Evolutionary conservation across 2,329 filamentous ascomycete genomes (phyloP).

Genomic region (Akanthomyces dipterigenus): DNA sequence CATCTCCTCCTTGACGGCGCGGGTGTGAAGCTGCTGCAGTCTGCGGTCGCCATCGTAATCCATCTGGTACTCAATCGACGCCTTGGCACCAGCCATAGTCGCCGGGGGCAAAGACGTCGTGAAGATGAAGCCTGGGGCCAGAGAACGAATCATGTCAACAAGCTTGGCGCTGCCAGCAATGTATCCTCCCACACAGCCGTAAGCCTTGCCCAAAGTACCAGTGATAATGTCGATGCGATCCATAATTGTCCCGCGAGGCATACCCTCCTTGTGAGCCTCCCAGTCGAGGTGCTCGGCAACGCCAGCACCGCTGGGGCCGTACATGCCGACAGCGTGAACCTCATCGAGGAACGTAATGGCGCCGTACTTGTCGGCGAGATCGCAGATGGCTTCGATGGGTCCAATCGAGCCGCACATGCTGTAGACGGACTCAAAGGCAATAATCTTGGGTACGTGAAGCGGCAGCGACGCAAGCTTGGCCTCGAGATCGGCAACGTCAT

Average conservation of each 20-base stretch:
- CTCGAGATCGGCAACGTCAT: slow-evolving; percentile 89
- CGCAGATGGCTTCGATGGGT: slow-evolving; percentile 91
- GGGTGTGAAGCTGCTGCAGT: slow-evolving; percentile 93
- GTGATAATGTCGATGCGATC: slow-evolving; percentile 98
- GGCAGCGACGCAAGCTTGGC: slow-evolving; percentile 85
- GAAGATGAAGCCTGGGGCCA: slow-evolving; percentile 97
- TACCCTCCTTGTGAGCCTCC: slow-evolving; percentile 71
- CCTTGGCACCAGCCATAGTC: slow-evolving; percentile 88
- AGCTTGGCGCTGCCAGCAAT: slow-evolving; percentile 84
- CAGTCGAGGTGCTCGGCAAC: slow-evolving; percentile 97
- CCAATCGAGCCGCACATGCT: slow-evolving; percentile 98
- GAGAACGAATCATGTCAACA: slow-evolving; percentile 86
- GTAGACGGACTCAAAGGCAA: slow-evolving; percentile 97
- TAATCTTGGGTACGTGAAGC: slow-evolving; percentile 85
- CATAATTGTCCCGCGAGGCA: slow-evolving; percentile 77
- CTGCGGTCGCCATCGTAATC: slow-evolving; percentile 76
- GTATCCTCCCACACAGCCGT: slow-evolving; percentile 95
- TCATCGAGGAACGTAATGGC: slow-evolving; percentile 97
- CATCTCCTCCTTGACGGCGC: slow-evolving; percentile 83
- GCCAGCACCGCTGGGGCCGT: slow-evolving; percentile 89
- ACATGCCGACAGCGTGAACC: slow-evolving; percentile 99
- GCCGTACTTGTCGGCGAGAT: slow-evolving; percentile 94
- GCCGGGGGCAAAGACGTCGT: slow-evolving; percentile 93
- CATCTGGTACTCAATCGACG: slow-evolving; percentile 92
- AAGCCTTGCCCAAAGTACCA: slow-evolving; percentile 93